Percentiles rank a stretch among this genome's conserved stretches.
Evolutionary conservation across 2,329 filamentous ascomycete species (phyloP).

Genomic region (Samsoniella hepiali): DNA sequence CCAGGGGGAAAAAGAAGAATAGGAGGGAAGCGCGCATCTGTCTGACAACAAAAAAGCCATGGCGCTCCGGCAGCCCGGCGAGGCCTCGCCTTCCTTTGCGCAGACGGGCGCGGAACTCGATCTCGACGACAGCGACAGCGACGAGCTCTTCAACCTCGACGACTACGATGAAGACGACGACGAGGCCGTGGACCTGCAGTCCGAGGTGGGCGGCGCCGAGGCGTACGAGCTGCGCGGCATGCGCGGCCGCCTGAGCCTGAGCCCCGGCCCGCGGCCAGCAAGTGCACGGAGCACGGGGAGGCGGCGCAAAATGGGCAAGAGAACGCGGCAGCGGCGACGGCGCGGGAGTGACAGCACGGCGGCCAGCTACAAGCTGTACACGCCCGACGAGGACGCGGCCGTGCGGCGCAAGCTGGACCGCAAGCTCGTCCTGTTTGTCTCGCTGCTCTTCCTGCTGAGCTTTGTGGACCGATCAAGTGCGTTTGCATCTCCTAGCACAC

Average conservation of each 20-base stretch:
- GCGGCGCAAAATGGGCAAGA: not conserved
- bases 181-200: conserved; percentile 26
- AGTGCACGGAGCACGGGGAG: conserved; percentile 10
- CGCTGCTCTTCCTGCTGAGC: conserved; percentile 76
- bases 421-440: conserved; percentile 75
- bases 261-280: conserved; percentile 16
- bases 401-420: conserved; percentile 75
- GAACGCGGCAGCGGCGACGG: conserved; percentile 14
- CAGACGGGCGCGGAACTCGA: conserved; percentile 38
- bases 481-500: conserved; percentile 25
- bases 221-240: conserved; percentile 32
- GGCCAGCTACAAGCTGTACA: conserved; percentile 43
- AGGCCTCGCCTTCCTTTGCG: conserved; percentile 37
- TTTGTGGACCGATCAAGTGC: conserved; percentile 84
- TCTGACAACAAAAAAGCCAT: not conserved
- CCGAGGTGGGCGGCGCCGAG: conserved; percentile 31
- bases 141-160: conserved; percentile 17
- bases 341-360: conserved; percentile 30
- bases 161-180: conserved; percentile 24
- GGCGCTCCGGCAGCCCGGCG: conserved; percentile 25
- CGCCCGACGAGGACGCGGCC: conserved; percentile 65
- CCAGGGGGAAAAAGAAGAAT: too few relatives aligned
- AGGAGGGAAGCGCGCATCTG: not conserved
- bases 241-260: not conserved
- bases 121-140: conserved; percentile 34